Evolutionary conservation across 1,139 yeast genomes (phyloP).

Genomic region (Pichia norvegensis): DNA sequence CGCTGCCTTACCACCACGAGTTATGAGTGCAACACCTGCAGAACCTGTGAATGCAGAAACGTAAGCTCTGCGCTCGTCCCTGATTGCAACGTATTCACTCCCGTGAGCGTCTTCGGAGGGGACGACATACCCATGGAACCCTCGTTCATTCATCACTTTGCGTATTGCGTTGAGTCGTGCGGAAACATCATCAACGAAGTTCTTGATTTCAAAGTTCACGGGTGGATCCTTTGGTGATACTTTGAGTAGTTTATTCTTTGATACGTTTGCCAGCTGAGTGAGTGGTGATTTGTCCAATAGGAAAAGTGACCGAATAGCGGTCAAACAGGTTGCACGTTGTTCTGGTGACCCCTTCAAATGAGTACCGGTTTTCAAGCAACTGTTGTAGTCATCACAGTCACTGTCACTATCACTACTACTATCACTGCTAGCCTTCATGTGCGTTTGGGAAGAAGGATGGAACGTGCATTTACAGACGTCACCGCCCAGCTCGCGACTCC

Average conservation of each 20-base stretch:
- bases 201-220: too few species aligned
- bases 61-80: slow-evolving; percentile 45
- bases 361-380: neutral
- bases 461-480: too few species aligned
- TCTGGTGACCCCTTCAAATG: neutral
- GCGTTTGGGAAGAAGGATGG: too few species aligned
- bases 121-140: slow-evolving; percentile 32
- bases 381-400: neutral
- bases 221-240: neutral
- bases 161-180: neutral
- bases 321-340: neutral
- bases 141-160: neutral
- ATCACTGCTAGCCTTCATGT: neutral
- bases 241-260: neutral
- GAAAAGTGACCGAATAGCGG: neutral
- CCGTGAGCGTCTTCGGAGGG: slow-evolving; percentile 59
- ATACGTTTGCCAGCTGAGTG: neutral
- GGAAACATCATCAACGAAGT: neutral
- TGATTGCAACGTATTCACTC: slow-evolving; percentile 44
- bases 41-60: slow-evolving; percentile 51
- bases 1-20: slow-evolving; percentile 37
- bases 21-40: slow-evolving; percentile 48
- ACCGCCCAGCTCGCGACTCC: neutral
- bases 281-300: neutral
- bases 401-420: neutral